These are phyloP conservation scores for Alopecurus myosuroides DNA, from an alignment of 176 grass and related monocot species.

Conservation along the genomic window DNA sequence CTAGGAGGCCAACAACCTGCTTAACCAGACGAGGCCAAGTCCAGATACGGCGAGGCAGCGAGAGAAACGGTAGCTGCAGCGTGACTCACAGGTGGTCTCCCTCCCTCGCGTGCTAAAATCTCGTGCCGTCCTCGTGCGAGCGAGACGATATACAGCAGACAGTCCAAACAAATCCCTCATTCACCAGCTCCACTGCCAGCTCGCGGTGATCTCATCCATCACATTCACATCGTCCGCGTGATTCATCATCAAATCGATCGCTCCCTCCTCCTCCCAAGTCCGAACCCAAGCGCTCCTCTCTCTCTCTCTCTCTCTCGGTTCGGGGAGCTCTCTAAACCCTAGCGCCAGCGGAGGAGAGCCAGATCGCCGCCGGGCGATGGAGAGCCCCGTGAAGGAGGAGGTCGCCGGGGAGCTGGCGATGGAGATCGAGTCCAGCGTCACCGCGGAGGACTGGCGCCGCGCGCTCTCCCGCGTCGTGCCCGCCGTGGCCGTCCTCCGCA, in stretches of 20 bases:
- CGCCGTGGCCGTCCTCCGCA: constrained; percentile 91
- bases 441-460: constrained; percentile 89
- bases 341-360: neutral
- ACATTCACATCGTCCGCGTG: constrained; percentile 28
- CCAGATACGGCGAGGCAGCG: neutral
- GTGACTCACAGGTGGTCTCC: neutral
- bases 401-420: constrained; percentile 50
- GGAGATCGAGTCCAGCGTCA: constrained; percentile 75
- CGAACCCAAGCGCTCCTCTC: neutral
- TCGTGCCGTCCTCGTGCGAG: constrained; percentile 15
- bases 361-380: constrained; percentile 41
- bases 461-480: constrained; percentile 82
- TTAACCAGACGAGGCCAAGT: neutral
- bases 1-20: neutral
- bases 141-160: neutral
- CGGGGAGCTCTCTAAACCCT: constrained; percentile 29
- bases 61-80: neutral
- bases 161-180: constrained; percentile 8
- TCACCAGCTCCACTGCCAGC: constrained; percentile 12
- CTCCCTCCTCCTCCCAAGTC: neutral
- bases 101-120: neutral
- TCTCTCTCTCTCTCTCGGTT: neutral
- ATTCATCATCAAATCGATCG: neutral
- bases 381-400: constrained; percentile 49
- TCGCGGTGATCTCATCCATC: constrained; percentile 22